phyloP scores from a whole-genome alignment of 2,329 filamentous ascomycete species.

The Sclerotinia spermophila region DNA sequence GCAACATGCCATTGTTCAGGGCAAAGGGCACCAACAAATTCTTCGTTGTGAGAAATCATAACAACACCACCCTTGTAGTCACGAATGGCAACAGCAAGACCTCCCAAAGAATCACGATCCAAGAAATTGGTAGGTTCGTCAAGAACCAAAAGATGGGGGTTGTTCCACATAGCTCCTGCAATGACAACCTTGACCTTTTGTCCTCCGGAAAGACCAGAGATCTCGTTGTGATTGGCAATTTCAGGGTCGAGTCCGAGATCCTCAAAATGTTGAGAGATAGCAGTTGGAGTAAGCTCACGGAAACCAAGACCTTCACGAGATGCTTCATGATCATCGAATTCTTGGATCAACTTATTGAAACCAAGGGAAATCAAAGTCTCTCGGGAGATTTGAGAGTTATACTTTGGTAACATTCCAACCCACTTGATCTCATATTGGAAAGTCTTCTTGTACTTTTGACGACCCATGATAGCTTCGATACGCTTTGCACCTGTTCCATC shows the following conservation, averaged over 20 bases:
- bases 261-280: slow-evolving; percentile 97
- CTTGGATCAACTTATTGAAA: slow-evolving; percentile 90
- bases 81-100: slow-evolving; percentile 93
- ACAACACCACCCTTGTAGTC: slow-evolving; percentile 98
- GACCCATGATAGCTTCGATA: slow-evolving; percentile 86
- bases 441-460: slow-evolving; percentile 98
- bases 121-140: slow-evolving; percentile 99
- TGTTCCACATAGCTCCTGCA: slow-evolving; percentile 97
- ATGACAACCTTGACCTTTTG: slow-evolving; percentile 99
- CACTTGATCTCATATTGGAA: slow-evolving; percentile 99
- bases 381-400: slow-evolving; percentile 88
- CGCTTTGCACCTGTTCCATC: slow-evolving; percentile 76
- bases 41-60: slow-evolving; percentile 99
- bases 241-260: slow-evolving; percentile 94
- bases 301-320: slow-evolving; percentile 98
- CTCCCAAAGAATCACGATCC: slow-evolving; percentile 94
- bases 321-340: slow-evolving; percentile 98
- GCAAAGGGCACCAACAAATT: slow-evolving; percentile 94
- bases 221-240: slow-evolving; percentile 98
- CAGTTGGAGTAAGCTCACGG: slow-evolving; percentile 84
- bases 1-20: slow-evolving; percentile 95
- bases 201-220: slow-evolving; percentile 89
- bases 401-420: slow-evolving; percentile 81
- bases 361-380: slow-evolving; percentile 84
- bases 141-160: slow-evolving; percentile 92